Base-by-base conservation (phyloP, 164 flowering plant species). In the Aristolochia californica region DNA sequence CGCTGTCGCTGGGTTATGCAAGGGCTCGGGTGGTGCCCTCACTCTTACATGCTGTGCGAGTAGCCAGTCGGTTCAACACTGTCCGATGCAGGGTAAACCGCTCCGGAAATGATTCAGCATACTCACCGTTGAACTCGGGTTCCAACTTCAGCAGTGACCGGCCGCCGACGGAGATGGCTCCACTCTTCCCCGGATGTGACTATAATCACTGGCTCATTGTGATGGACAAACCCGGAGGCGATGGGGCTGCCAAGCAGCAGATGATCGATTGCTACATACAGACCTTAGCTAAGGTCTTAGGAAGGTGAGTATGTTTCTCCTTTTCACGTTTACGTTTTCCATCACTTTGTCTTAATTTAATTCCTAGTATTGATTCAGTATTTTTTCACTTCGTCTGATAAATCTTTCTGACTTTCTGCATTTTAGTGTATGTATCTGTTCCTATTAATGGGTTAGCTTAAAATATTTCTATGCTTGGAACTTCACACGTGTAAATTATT, bases 161-260 rank as follows among this genome's bases (percentile, higher is more conserved):
- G 0, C 95, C 90, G 1, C 97, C 95, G 24, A 89, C 90, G 5
- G 91, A 89, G 62, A 84, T 87, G 95, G 90, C 90, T 0, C 95
- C 95, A 17, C 76, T 89, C 38, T 87, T 89, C 61, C 95, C 95
- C 0, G 95, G 97, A 0, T 87, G 95, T 48, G 97, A 89, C 62
- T 89, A 89, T 69, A 75, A 86, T 72, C 97, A 87, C 69, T 89
- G 91, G 97, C 84, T 87, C 59, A 87, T 90, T 55, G 85, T 87
- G 27, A 90, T 90, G 84, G 95, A 90, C 61, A 87, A 87, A 68
- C 95, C 90, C 30, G 97, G 95, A 0, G 97, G 97, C 1, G 97
- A 90, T 62, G 87, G 84, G 2, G 93, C 95, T 9, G 74, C 74
- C 10, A 90, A 89, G 68, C 78, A 87, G 74, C 87, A 87, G 77